These are phyloP conservation scores for Coleophoma crateriformis DNA, from an alignment of 2,329 filamentous ascomycete genomes.

Conservation along the genomic window DNA sequence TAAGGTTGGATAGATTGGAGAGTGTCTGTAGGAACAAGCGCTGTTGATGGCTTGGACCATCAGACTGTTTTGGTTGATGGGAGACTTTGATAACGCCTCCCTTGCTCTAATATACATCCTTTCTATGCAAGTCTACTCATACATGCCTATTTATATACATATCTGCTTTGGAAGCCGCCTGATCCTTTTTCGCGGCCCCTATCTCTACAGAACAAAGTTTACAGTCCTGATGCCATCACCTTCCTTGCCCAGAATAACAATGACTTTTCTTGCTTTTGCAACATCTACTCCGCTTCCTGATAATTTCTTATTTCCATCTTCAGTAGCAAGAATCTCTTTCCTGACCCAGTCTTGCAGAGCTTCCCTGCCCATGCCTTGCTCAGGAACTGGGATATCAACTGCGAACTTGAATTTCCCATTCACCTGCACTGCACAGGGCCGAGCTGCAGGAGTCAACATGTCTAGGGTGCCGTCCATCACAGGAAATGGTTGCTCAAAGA, in stretches of 20 bases:
- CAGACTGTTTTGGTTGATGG: too few relatives aligned
- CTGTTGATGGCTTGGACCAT: too few relatives aligned
- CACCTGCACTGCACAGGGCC: constrained; percentile 65
- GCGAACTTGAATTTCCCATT: constrained; percentile 73
- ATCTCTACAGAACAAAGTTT: constrained; percentile 59
- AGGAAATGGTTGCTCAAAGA: constrained; percentile 53
- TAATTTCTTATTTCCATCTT: constrained; percentile 48
- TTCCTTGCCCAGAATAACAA: constrained; percentile 51
- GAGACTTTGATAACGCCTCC: too few relatives aligned
- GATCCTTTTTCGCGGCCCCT: too few relatives aligned
- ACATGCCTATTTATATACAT: too few relatives aligned
- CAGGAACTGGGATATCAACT: constrained; percentile 54
- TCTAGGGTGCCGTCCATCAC: constrained; percentile 42
- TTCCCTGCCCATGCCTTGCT: constrained; percentile 33
- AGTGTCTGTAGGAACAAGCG: too few relatives aligned
- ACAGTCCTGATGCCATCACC: constrained; percentile 51
- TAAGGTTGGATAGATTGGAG: too few relatives aligned
- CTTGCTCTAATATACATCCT: too few relatives aligned
- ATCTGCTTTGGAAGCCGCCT: too few relatives aligned
- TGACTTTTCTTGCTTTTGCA: constrained; percentile 52
- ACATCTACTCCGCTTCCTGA: constrained; percentile 37
- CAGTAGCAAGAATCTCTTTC: constrained; percentile 51
- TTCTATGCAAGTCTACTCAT: too few relatives aligned
- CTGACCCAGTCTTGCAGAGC: constrained; percentile 56
- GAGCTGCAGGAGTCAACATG: constrained; percentile 42